phyloP scores from a whole-genome alignment of 495 filamentous ascomycete genomes.

The Parathielavia appendiculata region DNA sequence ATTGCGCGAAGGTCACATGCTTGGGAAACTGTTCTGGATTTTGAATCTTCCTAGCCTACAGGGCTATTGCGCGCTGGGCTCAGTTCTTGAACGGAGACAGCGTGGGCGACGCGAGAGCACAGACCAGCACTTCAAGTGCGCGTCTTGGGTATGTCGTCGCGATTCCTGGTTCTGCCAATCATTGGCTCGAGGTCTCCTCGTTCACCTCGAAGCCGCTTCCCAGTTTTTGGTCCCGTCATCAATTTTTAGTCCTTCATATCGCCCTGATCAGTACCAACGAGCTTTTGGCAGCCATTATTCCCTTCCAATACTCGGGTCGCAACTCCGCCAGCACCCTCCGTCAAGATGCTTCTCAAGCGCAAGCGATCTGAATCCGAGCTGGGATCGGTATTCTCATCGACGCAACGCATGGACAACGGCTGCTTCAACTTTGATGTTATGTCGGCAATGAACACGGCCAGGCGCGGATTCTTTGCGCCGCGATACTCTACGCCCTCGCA shows the following conservation, averaged over 20 bases:
- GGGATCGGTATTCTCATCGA: slow-evolving; percentile 36
- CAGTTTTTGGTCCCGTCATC: neutral
- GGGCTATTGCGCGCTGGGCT: too few species aligned
- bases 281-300: neutral
- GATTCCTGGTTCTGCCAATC: neutral
- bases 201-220: neutral
- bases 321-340: neutral
- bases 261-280: neutral
- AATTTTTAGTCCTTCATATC: neutral
- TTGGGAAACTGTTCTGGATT: too few species aligned
- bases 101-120: slow-evolving; percentile 11
- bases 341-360: slow-evolving; percentile 46
- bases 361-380: slow-evolving; percentile 49
- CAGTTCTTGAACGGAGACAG: neutral
- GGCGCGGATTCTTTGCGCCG: slow-evolving; percentile 22
- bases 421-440: slow-evolving; percentile 28
- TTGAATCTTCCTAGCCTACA: too few species aligned
- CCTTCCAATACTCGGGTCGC: neutral
- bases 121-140: slow-evolving; percentile 15
- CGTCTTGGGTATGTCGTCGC: slow-evolving; percentile 6
- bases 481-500: slow-evolving; percentile 27
- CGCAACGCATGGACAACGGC: slow-evolving; percentile 24
- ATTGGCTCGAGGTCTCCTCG: neutral
- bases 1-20: too few species aligned
- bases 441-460: slow-evolving; percentile 22